Evolutionary conservation across 371 early-diverging fungal species (phyloP).

Genomic region (Circinella umbellata): DNA sequence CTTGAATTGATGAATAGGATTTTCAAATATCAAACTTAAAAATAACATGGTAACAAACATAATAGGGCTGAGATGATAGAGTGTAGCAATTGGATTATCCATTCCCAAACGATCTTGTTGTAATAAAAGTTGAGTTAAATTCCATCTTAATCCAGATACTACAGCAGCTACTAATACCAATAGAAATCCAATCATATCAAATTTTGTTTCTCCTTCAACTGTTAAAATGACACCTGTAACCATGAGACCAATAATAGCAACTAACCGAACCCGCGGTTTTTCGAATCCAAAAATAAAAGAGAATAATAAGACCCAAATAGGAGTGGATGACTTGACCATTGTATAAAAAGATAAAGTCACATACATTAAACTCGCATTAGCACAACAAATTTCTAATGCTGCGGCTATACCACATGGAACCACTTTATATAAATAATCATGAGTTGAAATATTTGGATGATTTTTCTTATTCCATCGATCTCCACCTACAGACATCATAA

Average conservation of each 20-base stretch:
- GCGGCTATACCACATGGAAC: slow-evolving; percentile 91
- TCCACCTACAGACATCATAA: slow-evolving; percentile 53
- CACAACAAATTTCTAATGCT: slow-evolving; percentile 88
- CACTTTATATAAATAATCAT: slow-evolving; percentile 55
- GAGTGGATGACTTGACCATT: slow-evolving; percentile 92
- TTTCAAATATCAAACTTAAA: slow-evolving; percentile 62
- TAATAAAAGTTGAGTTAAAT: slow-evolving; percentile 84
- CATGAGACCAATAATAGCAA: slow-evolving; percentile 78
- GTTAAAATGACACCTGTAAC: slow-evolving; percentile 85
- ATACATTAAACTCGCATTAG: slow-evolving; percentile 81
- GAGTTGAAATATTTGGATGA: slow-evolving; percentile 33
- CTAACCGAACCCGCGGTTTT: slow-evolving; percentile 64
- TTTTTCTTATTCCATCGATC: slow-evolving; percentile 32
- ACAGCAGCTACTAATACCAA: slow-evolving; percentile 78
- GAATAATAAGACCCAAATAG: slow-evolving; percentile 89
- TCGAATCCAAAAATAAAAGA: slow-evolving; percentile 91
- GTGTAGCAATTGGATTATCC: slow-evolving; percentile 84
- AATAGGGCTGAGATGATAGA: slow-evolving; percentile 76
- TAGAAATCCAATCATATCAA: slow-evolving; percentile 71
- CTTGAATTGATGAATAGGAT: slow-evolving; percentile 58
- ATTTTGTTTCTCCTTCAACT: slow-evolving; percentile 79
- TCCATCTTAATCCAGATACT: slow-evolving; percentile 83
- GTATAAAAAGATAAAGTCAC: slow-evolving; percentile 94
- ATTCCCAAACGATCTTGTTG: slow-evolving; percentile 68
- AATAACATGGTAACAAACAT: slow-evolving; percentile 68